phyloP scores from a whole-genome alignment of 1,284 basidiomycete species.

The Puccinia polysora region DNA sequence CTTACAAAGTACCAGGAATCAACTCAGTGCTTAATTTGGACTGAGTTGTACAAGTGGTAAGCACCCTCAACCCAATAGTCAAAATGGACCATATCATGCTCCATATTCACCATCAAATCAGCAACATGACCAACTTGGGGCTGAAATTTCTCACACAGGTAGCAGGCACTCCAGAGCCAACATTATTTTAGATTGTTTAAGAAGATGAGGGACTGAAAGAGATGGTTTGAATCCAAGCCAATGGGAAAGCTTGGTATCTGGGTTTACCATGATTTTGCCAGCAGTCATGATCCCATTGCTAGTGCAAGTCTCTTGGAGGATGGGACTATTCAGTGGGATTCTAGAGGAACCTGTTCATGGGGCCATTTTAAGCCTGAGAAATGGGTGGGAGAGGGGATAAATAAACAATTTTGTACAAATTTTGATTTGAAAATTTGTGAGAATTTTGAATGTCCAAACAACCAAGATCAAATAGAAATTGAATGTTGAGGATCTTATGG shows the following conservation, averaged over 20 bases:
- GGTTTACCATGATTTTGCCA: neutral
- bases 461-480: no score
- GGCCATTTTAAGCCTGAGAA: no score
- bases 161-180: slow-evolving; percentile 26
- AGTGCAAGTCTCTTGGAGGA: neutral
- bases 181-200: neutral
- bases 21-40: slow-evolving; percentile 3
- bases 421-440: no score
- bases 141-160: slow-evolving; percentile 16
- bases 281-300: slow-evolving; percentile 7
- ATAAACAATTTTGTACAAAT: no score
- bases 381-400: no score
- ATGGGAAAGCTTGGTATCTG: no score
- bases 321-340: no score
- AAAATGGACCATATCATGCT: neutral
- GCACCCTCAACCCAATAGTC: slow-evolving; percentile 30
- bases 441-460: no score
- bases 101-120: neutral
- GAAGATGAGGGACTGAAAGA: neutral
- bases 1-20: slow-evolving; percentile 7
- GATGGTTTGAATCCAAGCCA: neutral
- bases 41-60: neutral
- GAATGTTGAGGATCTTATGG: no score
- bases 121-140: slow-evolving; percentile 15
- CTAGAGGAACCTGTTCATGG: no score